These are phyloP conservation scores for Arctium minus DNA, from an alignment of 129 eudicot species.

Conservation along the genomic window DNA sequence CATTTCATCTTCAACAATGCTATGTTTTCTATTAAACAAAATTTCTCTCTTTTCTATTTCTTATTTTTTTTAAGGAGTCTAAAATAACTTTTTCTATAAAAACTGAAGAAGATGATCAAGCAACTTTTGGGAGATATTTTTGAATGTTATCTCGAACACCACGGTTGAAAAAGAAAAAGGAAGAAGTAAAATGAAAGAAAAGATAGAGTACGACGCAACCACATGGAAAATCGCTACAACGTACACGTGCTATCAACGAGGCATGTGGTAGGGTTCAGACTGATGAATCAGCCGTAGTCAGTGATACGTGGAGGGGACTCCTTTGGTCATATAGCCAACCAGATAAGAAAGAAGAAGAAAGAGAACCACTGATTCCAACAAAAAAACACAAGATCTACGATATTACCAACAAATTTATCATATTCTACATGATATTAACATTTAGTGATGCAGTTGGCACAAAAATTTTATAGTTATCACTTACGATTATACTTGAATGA, in stretches of 20 bases:
- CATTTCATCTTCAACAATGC: too few species aligned
- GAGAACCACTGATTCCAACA: background rate
- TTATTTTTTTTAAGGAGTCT: too few species aligned
- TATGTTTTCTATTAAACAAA: too few species aligned
- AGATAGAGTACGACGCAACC: background rate
- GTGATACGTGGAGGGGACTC: constrained; percentile 13
- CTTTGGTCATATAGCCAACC: background rate
- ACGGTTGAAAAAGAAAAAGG: background rate
- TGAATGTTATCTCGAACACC: background rate
- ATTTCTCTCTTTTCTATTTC: too few species aligned
- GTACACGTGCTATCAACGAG: background rate
- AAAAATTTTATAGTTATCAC: background rate
- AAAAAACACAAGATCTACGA: background rate
- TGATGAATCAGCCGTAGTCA: constrained; percentile 11
- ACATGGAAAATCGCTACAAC: background rate
- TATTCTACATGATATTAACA: background rate
- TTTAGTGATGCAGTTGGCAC: too few species aligned
- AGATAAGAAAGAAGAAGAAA: background rate
- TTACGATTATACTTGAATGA: background rate
- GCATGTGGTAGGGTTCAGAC: constrained; percentile 1
- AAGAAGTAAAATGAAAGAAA: background rate
- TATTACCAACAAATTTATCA: background rate
- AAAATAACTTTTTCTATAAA: too few species aligned
- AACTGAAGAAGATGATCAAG: too few species aligned
- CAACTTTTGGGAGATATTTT: background rate